A percentile compares a stretch with the other conserved stretches of the same genome.
These are phyloP conservation scores for Phytophthora melonis DNA, from an alignment of 352 stramenopile species.

Conservation along the genomic window DNA sequence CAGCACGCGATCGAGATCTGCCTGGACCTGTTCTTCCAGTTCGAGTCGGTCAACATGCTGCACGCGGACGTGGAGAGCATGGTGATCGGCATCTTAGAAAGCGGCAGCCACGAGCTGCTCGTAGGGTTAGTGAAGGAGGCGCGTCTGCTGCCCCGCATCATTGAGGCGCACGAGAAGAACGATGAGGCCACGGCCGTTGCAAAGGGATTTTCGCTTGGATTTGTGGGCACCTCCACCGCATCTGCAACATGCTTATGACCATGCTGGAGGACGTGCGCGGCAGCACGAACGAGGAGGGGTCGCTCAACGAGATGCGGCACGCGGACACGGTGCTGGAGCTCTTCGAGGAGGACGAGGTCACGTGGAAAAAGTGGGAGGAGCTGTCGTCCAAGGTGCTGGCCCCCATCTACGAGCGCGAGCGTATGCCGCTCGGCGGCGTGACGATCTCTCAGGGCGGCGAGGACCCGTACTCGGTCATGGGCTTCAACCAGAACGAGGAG, in stretches of 20 bases:
- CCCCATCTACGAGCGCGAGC: constrained; percentile 83
- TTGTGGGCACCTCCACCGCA: constrained; percentile 83
- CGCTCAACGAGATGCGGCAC: constrained; percentile 89
- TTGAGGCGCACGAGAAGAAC: constrained; percentile 85
- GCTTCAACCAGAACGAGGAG: constrained; percentile 78
- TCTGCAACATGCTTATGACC: constrained; percentile 89
- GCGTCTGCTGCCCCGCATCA: constrained; percentile 71
- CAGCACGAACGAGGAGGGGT: constrained; percentile 61
- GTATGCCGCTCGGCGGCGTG: constrained; percentile 76
- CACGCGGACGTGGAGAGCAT: constrained; percentile 89
- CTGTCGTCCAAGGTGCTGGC: constrained; percentile 72
- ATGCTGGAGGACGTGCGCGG: constrained; percentile 81
- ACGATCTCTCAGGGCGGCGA: constrained; percentile 61
- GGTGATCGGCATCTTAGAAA: constrained; percentile 86
- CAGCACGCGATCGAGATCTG: constrained; percentile 79
- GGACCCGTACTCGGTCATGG: constrained; percentile 80
- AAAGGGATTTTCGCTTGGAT: constrained; percentile 82
- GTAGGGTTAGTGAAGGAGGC: constrained; percentile 82
- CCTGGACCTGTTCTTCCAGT: constrained; percentile 89
- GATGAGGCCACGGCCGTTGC: constrained; percentile 62
- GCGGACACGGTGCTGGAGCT: constrained; percentile 83
- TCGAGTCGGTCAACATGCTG: constrained; percentile 90
- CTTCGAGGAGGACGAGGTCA: constrained; percentile 76
- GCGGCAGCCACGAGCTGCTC: constrained; percentile 76
- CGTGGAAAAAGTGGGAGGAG: constrained; percentile 86